These are phyloP conservation scores for Amauroascus niger DNA, from an alignment of 2,329 filamentous ascomycete genomes.

Conservation along the genomic window DNA sequence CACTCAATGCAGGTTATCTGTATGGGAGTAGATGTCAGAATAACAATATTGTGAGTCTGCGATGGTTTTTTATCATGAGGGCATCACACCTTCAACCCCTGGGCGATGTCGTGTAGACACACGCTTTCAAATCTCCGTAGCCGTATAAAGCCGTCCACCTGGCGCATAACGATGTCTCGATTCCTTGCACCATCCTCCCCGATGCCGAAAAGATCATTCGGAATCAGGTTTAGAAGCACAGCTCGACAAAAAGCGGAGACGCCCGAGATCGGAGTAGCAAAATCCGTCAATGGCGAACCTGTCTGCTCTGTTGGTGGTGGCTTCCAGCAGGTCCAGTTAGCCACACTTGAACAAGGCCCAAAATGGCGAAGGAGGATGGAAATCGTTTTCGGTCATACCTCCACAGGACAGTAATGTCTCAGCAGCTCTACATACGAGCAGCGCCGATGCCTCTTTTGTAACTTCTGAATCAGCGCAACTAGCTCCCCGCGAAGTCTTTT, in stretches of 20 bases:
- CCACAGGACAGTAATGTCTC: slow-evolving; percentile 64
- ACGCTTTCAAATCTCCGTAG: slow-evolving; percentile 73
- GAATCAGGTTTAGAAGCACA: slow-evolving; percentile 61
- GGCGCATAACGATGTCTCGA: slow-evolving; percentile 50
- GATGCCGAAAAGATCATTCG: slow-evolving; percentile 62
- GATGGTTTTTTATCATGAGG: too few species aligned
- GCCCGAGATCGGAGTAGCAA: slow-evolving; percentile 56
- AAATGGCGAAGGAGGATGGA: too few species aligned
- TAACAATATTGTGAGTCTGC: too few species aligned
- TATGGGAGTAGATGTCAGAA: neutral
- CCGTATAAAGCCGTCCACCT: slow-evolving; percentile 66
- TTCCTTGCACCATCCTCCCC: slow-evolving; percentile 50
- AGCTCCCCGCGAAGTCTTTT: slow-evolving; percentile 53
- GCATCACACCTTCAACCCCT: slow-evolving; percentile 58
- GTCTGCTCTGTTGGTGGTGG: neutral
- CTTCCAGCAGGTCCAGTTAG: neutral
- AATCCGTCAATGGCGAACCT: slow-evolving; percentile 48
- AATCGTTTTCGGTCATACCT: slow-evolving; percentile 27
- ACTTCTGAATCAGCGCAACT: slow-evolving; percentile 51
- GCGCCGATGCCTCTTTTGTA: slow-evolving; percentile 60
- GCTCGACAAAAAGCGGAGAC: slow-evolving; percentile 85
- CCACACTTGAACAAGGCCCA: neutral
- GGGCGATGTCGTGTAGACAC: slow-evolving; percentile 65
- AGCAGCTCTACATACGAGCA: slow-evolving; percentile 76
- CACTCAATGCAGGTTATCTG: slow-evolving; percentile 63